A percentile compares a stretch with the other conserved stretches of the same genome.
phyloP scores from a whole-genome alignment of 2,329 filamentous ascomycete genomes.

The Fusarium metavorans region DNA sequence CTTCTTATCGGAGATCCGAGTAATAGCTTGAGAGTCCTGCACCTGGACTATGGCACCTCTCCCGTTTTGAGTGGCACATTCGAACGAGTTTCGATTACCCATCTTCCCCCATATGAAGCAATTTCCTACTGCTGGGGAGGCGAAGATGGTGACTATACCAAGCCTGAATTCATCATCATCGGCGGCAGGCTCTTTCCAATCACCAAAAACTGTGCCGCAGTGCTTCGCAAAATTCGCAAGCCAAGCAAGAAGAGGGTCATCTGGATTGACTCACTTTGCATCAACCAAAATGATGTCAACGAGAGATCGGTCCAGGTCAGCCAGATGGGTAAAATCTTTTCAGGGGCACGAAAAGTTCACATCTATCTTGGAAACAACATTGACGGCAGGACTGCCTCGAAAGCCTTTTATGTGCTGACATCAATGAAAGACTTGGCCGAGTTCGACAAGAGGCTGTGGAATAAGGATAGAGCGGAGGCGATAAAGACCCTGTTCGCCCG shows the following conservation, averaged over 20 bases:
- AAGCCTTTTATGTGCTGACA: background rate
- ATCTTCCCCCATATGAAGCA: background rate
- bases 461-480: background rate
- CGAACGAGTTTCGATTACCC: background rate
- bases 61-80: background rate
- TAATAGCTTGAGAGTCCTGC: background rate
- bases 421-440: fast-evolving
- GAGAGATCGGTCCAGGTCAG: background rate
- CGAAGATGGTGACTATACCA: background rate
- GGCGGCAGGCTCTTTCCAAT: background rate
- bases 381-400: background rate
- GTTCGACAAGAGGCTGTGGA: background rate
- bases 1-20: background rate
- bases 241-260: background rate
- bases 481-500: background rate
- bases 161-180: background rate
- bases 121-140: background rate
- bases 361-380: background rate
- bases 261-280: background rate
- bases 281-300: background rate
- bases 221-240: background rate
- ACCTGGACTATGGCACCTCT: background rate
- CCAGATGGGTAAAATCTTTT: background rate
- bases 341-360: background rate
- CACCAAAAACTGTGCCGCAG: background rate